Evolutionary conservation across 768 basidiomycete genomes (phyloP), one percentile per base, ranked within the genome.

Genomic region (Cystoderma amianthinum): DNA sequence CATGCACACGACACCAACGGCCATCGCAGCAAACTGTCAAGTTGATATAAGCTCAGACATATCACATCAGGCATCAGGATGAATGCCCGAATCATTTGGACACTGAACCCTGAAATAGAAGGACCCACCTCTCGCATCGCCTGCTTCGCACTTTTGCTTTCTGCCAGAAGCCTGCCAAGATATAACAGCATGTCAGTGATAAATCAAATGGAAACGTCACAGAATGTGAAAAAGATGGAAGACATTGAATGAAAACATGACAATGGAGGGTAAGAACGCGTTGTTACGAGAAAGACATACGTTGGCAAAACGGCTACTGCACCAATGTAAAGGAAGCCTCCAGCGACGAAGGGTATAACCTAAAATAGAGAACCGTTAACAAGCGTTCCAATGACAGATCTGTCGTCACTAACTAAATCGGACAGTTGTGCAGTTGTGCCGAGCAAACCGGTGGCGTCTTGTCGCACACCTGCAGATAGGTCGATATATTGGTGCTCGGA

Each of bases 281-380:
- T n/a, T n/a, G n/a, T n/a, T n/a, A n/a, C n/a, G n/a, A n/a, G 42
- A 47, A 45, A 44, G 15, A 72, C 85, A 55, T 72, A 90, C 87
- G 85, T 88, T 51, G 91, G 91, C 45, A 93, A 66, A 45, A 93
- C 90, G 36, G 90, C 89, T 43, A 94, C 92, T 21, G 88, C 87
- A 19, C 90, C 92, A 55, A 95, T 93, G 63, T 93, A 94, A 53
- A 95, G 66, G 67, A 94, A 96, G 13, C 90, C 90, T 48, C 89
- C 89, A 23, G 89, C 88, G 34, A 90, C 88, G 56, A 88, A 89
- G 12, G 88, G 87, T 48, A 91, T 89, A 35, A 91, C 86, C 87
- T 90, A 51, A 49, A 45, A 42, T 18, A 30, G 17, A 10, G 15
- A 13, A 9, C 7, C 24, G 37, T 40, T 25, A 40, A 22, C 32